Conservation (phyloP, 2,329 filamentous ascomycete species). For the Calonectria multiphialidica region DNA sequence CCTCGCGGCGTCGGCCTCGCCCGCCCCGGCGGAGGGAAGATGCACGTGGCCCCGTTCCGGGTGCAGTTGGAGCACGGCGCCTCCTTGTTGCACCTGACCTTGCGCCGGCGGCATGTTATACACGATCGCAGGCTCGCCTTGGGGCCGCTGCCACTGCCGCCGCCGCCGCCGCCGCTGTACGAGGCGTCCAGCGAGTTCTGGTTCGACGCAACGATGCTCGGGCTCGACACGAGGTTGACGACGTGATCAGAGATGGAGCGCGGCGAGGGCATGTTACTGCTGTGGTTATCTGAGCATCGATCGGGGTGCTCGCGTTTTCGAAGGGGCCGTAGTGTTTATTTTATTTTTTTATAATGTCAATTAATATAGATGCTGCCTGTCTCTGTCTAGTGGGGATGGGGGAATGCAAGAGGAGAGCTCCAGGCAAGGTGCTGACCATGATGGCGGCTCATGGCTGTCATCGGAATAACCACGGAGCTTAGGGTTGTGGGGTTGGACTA, state of each 20-base stretch:
- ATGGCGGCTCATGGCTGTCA: too few species aligned
- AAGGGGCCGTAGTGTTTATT: background rate
- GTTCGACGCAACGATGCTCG: slow-evolving; percentile 7
- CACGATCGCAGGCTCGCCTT: slow-evolving; percentile 21
- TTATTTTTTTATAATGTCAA: background rate
- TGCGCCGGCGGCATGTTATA: slow-evolving; percentile 23
- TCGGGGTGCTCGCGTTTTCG: background rate
- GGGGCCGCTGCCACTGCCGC: too few species aligned
- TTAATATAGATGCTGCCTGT: background rate
- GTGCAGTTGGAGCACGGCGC: slow-evolving; percentile 23
- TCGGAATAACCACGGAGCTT: too few species aligned
- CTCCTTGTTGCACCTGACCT: slow-evolving; percentile 27
- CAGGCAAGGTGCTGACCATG: too few species aligned
- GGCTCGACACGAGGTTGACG: slow-evolving; percentile 9
- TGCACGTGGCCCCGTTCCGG: slow-evolving; percentile 11
- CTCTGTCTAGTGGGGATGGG: too few species aligned
- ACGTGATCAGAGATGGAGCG: background rate
- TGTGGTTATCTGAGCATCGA: background rate
- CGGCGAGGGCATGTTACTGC: slow-evolving; percentile 14
- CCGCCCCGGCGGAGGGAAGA: slow-evolving; percentile 25
- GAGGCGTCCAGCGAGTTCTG: background rate
- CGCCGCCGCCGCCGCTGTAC: slow-evolving; percentile 5
- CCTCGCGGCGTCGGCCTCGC: slow-evolving; percentile 20
- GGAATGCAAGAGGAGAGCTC: too few species aligned
- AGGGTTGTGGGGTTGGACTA: too few species aligned